phyloP scores from a whole-genome alignment of 2,329 filamentous ascomycete genomes.

The Albifimbria verrucaria region DNA sequence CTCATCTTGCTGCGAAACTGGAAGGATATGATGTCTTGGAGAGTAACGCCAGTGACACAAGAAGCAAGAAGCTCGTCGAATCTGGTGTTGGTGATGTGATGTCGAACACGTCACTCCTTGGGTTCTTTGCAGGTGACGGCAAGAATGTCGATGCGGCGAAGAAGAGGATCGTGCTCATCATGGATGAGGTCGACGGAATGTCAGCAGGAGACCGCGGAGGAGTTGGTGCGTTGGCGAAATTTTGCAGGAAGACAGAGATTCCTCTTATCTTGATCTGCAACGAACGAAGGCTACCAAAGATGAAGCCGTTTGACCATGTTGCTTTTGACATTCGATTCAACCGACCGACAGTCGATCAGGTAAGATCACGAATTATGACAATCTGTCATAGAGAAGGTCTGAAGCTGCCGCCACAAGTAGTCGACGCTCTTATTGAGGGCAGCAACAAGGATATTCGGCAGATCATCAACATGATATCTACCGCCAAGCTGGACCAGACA shows the following conservation, averaged over 20 bases:
- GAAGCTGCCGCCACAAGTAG: conserved; percentile 76
- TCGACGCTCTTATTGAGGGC: conserved; percentile 93
- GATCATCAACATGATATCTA: conserved; percentile 97
- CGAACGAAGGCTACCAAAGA: conserved; percentile 87
- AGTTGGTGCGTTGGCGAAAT: conserved; percentile 87
- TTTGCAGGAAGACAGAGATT: conserved; percentile 92
- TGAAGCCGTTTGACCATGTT: conserved; percentile 93
- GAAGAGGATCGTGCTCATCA: conserved; percentile 93
- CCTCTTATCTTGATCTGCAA: conserved; percentile 98
- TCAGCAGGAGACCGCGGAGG: conserved; percentile 94
- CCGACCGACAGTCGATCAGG: conserved; percentile 85
- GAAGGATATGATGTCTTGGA: conserved; percentile 93
- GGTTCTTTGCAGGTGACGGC: conserved; percentile 83
- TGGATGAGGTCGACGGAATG: conserved; percentile 99
- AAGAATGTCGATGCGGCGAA: conserved; percentile 76
- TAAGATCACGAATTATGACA: conserved; percentile 88
- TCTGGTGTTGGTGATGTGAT: conserved; percentile 83
- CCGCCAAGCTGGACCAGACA: conserved; percentile 81
- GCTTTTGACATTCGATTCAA: conserved; percentile 84
- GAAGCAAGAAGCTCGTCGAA: conserved; percentile 95
- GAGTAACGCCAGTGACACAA: conserved; percentile 90
- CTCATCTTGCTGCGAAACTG: conserved; percentile 87
- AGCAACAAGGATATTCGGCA: conserved; percentile 95
- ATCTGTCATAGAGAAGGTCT: conserved; percentile 90
- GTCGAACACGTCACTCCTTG: conserved; percentile 87